Base-by-base conservation (phyloP, 2,329 filamentous ascomycete genomes). In the Penicillium nordicum region DNA sequence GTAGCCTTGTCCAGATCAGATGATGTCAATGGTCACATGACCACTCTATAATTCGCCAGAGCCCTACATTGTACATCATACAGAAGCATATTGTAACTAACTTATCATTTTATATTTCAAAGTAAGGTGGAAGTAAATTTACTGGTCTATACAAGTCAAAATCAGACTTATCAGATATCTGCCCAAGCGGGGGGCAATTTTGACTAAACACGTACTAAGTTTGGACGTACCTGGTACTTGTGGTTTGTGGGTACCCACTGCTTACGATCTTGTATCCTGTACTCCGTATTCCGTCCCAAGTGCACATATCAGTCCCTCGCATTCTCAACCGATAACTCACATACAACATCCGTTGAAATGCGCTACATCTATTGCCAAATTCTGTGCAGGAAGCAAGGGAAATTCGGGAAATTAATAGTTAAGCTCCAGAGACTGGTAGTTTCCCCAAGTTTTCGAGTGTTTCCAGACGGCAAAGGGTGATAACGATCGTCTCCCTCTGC, bases 1-100 rank as follows among this genome's bases (percentile, higher is more conserved):
- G 60, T 32, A 57, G 60, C 59, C 59, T 58, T 25, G 30, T 40
- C 43, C 48, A 38, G 50, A 53, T 60, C 55, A 50, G 59, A 57
- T 63, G 60, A 62, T 57, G 61, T 59, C 49, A 48, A 32, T n/a
- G 48, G 44, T 55, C 58, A 57, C 53, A 38, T 57, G 57, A 57
- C 30, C 16, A 2, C 6, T 25, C 18, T 4, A 25, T 27, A 18
- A 32, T 30, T n/a, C 14, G 30, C 18, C 37, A 16, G 34, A 30
- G 49, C 40, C 30, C 49, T 51, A 18, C 37, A 21, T 29, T 21
- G 27, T 40, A 49, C 34, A 14, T 18, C 4, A 11, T 9, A 27
- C 42, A 45, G 1, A 27, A 6, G n/a, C 18, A 44, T 5, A 44
- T 18, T 50, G 8, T 21, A 21, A 21, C 21, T 21, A 21, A 21